Evolutionary conservation across 768 basidiomycete genomes (phyloP).

Genomic region (Serendipita sp.): DNA sequence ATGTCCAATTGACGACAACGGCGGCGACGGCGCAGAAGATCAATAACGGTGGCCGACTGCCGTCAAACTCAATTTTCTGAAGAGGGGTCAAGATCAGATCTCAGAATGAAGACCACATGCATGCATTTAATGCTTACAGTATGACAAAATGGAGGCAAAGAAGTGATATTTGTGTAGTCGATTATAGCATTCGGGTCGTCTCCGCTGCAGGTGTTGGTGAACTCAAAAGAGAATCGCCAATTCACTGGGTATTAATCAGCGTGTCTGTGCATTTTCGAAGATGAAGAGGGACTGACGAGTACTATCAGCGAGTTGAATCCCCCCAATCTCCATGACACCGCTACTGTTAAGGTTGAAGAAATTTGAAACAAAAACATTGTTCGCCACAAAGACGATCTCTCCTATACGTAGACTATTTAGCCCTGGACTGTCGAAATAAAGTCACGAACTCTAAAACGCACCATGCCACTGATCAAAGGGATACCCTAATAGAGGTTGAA

Average conservation of each 20-base stretch:
- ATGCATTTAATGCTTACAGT: background rate
- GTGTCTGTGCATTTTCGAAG: background rate
- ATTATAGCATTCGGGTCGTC: too few relatives aligned
- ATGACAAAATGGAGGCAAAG: background rate
- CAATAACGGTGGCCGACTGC: background rate
- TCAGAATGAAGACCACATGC: background rate
- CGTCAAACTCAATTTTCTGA: background rate
- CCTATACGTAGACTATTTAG: background rate
- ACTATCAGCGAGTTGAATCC: background rate
- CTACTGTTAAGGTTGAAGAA: too few relatives aligned
- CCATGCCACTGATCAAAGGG: background rate
- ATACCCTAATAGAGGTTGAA: background rate
- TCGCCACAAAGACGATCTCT: background rate
- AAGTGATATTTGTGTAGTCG: background rate
- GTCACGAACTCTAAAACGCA: background rate
- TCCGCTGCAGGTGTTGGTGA: background rate
- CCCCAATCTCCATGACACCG: background rate
- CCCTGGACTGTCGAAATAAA: background rate
- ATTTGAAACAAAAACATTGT: background rate
- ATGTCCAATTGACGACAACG: slow-evolving; percentile 1
- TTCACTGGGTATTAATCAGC: background rate
- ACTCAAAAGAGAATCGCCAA: background rate
- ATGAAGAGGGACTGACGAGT: background rate
- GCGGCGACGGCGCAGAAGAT: background rate
- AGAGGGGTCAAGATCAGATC: background rate